Evolutionary conservation across 202 grass and related monocot species (phyloP), one percentile per base, ranked within the genome.

Genomic region (Eragrostis tef): DNA sequence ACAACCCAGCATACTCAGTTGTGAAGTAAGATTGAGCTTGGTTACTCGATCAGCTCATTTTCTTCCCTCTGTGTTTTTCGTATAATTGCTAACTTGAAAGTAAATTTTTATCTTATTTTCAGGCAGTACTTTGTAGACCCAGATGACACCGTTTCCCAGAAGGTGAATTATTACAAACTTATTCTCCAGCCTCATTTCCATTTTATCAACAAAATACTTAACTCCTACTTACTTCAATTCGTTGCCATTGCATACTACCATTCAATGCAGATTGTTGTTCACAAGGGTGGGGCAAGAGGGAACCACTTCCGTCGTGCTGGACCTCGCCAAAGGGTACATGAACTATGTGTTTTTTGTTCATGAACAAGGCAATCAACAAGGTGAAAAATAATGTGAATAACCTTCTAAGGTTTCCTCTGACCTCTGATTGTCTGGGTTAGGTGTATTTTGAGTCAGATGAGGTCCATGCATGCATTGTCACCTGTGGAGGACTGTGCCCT

Each of bases 1-100:
- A 94, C 85, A 94, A 97, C 50, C 74, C 94, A 10, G 94, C 94
- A n/a, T 97, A 97, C 87, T 93, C 94, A 0, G 91, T 97, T 86
- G 91, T 91, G 48, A 97, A 94, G 94, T 97, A 85, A 85, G 87
- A 22, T 58, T 49, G 4, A 34, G 58, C 73, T 60, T 21, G 8
- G 36, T 73, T 11, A 19, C 16, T 70, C 58, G 17, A 54, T 75
- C 56, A 43, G 29, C 76, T 56, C 6, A 21, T 0, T 15, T 78
- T 20, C 16, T 49, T 36, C 11, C 15, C 13, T 34, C 5, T 64
- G 67, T 22, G 2, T 10, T 64, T 72, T 4, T 12, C 3, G 17
- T 26, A 1, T 36, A 47, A 16, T 20, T n/a, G 17, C 65, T 59
- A 74, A 79, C 26, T 60, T 74, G 7, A 51, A 34, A 67, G 24